Percentiles rank a stretch among this genome's conserved stretches.
Conservation (phyloP, 306 rosid species). For the Luffa acutangula region DNA sequence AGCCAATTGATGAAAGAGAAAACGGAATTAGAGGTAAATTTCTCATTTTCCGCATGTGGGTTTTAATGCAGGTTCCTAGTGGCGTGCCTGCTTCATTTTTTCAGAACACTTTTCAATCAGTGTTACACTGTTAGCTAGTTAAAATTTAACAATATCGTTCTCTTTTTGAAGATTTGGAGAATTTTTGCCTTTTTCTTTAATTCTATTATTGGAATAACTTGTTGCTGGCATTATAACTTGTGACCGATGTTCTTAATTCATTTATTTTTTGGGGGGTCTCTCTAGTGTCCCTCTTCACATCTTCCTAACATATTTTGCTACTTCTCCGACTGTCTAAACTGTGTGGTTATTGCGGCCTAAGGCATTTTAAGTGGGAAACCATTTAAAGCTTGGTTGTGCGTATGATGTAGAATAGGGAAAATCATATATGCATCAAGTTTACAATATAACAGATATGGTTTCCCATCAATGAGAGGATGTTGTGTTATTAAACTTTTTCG, state of each 20-base stretch:
- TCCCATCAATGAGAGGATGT: background rate
- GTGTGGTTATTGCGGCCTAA: background rate
- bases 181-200: background rate
- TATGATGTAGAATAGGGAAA: background rate
- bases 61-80: background rate
- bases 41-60: background rate
- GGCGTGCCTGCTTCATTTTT: background rate
- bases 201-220: background rate
- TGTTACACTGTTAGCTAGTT: background rate
- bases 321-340: background rate
- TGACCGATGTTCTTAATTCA: background rate
- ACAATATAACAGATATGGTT: background rate
- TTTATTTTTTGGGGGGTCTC: background rate
- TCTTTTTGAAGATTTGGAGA: background rate
- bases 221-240: background rate
- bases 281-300: background rate
- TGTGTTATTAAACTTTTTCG: background rate
- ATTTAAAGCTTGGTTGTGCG: background rate
- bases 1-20: conserved; percentile 64
- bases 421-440: background rate
- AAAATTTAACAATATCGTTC: background rate
- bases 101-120: background rate
- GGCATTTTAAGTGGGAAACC: background rate
- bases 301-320: background rate
- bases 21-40: conserved; percentile 61